Percentiles rank a stretch among this genome's conserved stretches.
phyloP scores from a whole-genome alignment of 1,139 yeast species.

The Schizosaccharomyces versatilis region DNA sequence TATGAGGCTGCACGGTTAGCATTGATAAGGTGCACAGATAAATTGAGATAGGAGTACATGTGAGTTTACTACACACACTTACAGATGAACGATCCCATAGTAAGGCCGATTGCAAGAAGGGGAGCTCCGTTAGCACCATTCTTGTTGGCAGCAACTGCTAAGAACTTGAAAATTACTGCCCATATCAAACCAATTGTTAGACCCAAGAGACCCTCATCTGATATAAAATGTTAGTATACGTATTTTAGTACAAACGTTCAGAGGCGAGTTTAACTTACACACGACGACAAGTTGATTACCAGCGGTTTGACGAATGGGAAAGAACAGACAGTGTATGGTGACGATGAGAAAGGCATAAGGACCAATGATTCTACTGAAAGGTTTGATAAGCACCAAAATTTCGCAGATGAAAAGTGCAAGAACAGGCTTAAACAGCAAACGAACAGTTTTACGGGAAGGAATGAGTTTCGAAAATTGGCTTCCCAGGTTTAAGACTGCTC shows the following conservation, averaged over 20 bases:
- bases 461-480: no score
- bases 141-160: neutral
- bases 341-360: neutral
- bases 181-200: neutral
- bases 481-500: no score
- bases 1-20: neutral
- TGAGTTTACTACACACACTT: neutral
- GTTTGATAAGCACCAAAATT: neutral
- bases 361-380: neutral
- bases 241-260: no score
- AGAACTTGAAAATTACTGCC: neutral
- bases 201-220: neutral
- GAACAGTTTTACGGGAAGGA: no score
- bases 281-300: neutral
- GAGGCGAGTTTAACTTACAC: no score
- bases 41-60: neutral
- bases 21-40: neutral
- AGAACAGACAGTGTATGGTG: neutral
- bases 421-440: neutral
- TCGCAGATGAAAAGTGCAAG: neutral
- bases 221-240: no score
- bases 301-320: neutral
- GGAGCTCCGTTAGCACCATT: neutral
- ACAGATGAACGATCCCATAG: conserved; percentile 1
- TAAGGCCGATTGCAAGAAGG: neutral